phyloP scores from a whole-genome alignment of 1,139 yeast genomes.

The Insectozyma bohioensis region DNA sequence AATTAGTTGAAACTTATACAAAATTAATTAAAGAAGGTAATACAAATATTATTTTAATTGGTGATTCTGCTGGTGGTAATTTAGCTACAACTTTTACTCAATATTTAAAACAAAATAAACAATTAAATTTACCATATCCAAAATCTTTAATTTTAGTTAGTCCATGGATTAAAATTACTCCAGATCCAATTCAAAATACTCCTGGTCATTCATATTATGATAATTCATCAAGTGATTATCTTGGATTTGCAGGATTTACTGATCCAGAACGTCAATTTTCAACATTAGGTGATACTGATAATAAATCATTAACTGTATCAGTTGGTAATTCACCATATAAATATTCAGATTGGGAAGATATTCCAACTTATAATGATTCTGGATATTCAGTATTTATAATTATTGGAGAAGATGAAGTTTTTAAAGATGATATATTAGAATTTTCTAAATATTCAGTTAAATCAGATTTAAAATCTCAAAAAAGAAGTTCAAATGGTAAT shows the following conservation, averaged over 20 bases:
- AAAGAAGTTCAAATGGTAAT: slow-evolving; percentile 27
- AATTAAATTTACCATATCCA: slow-evolving; percentile 25
- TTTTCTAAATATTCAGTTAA: slow-evolving; percentile 37
- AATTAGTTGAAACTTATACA: slow-evolving; percentile 31
- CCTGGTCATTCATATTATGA: slow-evolving; percentile 39
- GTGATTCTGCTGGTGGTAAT: slow-evolving; percentile 48
- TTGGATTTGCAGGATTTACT: slow-evolving; percentile 17
- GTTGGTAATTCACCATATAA: slow-evolving; percentile 19
- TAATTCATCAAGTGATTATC: slow-evolving; percentile 32
- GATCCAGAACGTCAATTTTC: slow-evolving; percentile 5
- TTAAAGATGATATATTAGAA: slow-evolving; percentile 41
- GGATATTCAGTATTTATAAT: slow-evolving; percentile 30
- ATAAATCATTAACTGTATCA: slow-evolving; percentile 12
- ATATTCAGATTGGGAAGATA: slow-evolving; percentile 33
- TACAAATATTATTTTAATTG: slow-evolving; percentile 32
- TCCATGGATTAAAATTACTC: slow-evolving; percentile 36
- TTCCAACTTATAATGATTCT: slow-evolving; percentile 31
- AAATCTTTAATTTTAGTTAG: slow-evolving; percentile 31
- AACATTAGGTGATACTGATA: slow-evolving; percentile 15
- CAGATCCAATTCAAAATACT: slow-evolving; percentile 13
- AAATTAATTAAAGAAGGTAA: slow-evolving; percentile 27
- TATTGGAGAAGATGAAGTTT: slow-evolving; percentile 44
- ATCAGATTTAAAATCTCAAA: slow-evolving; percentile 23
- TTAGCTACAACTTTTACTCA: slow-evolving; percentile 30
- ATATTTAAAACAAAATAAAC: slow-evolving; percentile 20